Evolutionary conservation across 1,284 basidiomycete species (phyloP).

Genomic region (Athelia psychrophila): DNA sequence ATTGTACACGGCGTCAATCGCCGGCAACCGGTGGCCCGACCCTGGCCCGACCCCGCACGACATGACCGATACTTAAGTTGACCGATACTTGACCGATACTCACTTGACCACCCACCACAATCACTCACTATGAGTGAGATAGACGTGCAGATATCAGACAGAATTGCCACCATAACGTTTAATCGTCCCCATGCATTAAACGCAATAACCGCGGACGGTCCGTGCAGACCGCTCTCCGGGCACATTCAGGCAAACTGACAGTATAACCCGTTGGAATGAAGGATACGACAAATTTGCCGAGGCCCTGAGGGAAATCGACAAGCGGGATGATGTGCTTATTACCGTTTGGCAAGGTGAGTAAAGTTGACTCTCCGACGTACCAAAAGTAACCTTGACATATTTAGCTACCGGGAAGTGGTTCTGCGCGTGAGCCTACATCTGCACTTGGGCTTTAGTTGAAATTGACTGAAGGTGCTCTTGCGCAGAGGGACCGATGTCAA

Average conservation of each 20-base stretch:
- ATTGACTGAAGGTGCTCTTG: not conserved
- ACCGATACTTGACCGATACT: no score
- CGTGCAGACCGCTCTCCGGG: constrained; percentile 5
- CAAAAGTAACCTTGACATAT: constrained; percentile 3
- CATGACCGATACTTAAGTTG: no score
- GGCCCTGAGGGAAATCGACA: constrained; percentile 54
- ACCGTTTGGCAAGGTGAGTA: constrained; percentile 65
- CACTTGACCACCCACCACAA: no score
- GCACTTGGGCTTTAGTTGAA: not conserved
- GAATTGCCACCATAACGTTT: constrained; percentile 68
- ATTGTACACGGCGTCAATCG: no score
- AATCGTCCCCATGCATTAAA: constrained; percentile 59
- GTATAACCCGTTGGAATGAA: constrained; percentile 18
- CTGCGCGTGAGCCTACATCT: constrained; percentile 51
- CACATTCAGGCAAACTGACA: constrained; percentile 1
- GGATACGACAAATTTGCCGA: constrained; percentile 64
- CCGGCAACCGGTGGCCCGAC: no score
- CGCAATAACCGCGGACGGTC: constrained; percentile 57
- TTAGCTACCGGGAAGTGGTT: constrained; percentile 68
- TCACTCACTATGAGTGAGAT: constrained; percentile 35
- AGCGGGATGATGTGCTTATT: constrained; percentile 57
- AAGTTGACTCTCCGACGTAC: not conserved
- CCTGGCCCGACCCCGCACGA: no score
- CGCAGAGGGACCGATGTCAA: constrained; percentile 56
- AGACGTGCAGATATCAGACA: constrained; percentile 45